Base-by-base conservation (phyloP, 163 green algal genomes). In the Chlamydomonas reinhardtii region DNA sequence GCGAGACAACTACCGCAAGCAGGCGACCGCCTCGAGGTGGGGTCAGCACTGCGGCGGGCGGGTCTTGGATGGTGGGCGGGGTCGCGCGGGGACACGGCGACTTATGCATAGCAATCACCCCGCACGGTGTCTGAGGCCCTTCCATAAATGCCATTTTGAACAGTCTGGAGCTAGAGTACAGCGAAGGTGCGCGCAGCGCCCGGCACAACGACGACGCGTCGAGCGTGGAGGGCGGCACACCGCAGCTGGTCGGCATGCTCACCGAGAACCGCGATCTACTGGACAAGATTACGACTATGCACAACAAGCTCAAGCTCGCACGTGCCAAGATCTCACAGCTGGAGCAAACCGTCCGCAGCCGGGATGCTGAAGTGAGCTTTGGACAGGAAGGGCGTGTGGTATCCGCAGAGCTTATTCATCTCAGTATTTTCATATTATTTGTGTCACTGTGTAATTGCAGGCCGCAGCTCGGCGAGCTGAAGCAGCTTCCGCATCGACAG, bases 271-370 rank as follows among this genome's bases (percentile, higher is more conserved):
- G 83, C 3, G 83, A 83, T 25, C 34, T 89, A 17, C 35, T 89
- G 0, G 74, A 83, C 2, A 83, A 83, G 34, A 74, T 89, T 0
- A 73, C 66, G 0, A 27, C 52, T 3, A 89, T 70, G 11, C 74
- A 89, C 39, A 66, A 43, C 6, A 89, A 89, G 66, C 68, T 89
- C 14, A 89, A 89, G 59, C 74, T 78, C 14, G 69, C 83, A 1
- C 74, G 54, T 29, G 34, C 74, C 0, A 84, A 75, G 68, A 37
- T 89, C 35, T 19, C 65, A 12, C 83, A 89, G 20, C 43, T 24
- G 32, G 83, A 89, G 52, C 52, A 73, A 37, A 74, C 73, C 29
- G 34, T 89, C 5, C 83, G 68, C 3, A 89, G 74, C n/a, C 64
- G 80, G 56, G 83, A 84, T 24, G 4, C 66, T 2, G 74, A 89